phyloP scores from a whole-genome alignment of 371 early-diverging fungal genomes.

The Rhizopus arrhizus region DNA sequence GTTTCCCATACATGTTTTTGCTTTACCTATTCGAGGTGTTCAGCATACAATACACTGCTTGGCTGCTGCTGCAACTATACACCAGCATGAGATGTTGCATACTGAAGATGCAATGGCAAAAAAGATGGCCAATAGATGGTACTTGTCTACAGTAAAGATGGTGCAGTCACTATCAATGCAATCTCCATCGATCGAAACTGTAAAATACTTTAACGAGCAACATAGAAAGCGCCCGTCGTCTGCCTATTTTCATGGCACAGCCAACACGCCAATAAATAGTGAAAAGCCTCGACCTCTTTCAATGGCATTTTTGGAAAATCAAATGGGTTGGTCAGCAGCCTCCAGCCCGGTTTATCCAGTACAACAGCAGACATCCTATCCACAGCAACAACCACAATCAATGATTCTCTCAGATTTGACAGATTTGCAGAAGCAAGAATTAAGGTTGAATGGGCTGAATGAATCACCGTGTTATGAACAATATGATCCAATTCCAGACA shows the following conservation, averaged over 20 bases:
- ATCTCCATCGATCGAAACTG: slow-evolving; percentile 40
- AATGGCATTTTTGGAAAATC: slow-evolving; percentile 1
- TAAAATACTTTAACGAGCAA: slow-evolving; percentile 9
- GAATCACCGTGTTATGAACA: slow-evolving; percentile 2
- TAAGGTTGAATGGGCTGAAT: not conserved
- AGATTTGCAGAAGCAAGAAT: not conserved
- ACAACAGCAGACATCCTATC: slow-evolving; percentile 31
- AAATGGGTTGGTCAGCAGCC: not conserved
- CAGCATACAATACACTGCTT: slow-evolving; percentile 51
- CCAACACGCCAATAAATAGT: not conserved
- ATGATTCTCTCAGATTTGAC: not conserved
- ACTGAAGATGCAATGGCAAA: slow-evolving; percentile 9
- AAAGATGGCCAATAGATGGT: slow-evolving; percentile 32
- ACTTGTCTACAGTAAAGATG: slow-evolving; percentile 26
- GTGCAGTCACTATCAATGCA: slow-evolving; percentile 34
- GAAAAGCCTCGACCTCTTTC: not conserved
- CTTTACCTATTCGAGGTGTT: slow-evolving; percentile 41
- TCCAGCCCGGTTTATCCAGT: slow-evolving; percentile 28
- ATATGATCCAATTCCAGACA: slow-evolving; percentile 26
- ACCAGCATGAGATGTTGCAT: slow-evolving; percentile 35
- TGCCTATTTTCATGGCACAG: not conserved
- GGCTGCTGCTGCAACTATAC: slow-evolving; percentile 41
- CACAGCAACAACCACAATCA: slow-evolving; percentile 9
- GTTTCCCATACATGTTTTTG: slow-evolving; percentile 27
- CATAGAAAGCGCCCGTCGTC: not conserved